Base-by-base conservation (phyloP, 2,329 filamentous ascomycete genomes). In the Clonostachys chloroleuca region DNA sequence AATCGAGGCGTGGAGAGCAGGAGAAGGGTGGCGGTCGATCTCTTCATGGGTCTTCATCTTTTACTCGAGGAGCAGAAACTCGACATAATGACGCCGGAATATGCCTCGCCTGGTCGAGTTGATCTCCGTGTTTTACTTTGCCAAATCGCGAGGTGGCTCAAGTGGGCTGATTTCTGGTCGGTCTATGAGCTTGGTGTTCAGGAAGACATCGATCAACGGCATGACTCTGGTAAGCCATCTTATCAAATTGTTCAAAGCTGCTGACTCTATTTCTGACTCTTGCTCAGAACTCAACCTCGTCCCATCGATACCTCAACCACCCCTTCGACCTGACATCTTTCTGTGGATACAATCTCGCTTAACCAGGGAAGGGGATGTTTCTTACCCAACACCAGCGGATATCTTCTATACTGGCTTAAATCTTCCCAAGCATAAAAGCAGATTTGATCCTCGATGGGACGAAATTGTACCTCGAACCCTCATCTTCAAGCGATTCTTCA, bases 1-100 rank as follows among this genome's bases (percentile, higher is more conserved):
- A 65, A 65, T 43, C 68, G 76, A 45, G 78, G 73, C 47, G 70
- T 77, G 36, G 79, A 81, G 48, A 73, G 75, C 44, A 78, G 83
- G 40, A 74, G 78, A 47, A 84, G 75, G 58, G 68, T 83, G 47
- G 75, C 87, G 34, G 70, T 86, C 60, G 80, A 88, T 58, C 75
- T 87, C 45, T 78, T 92, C 36, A 72, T 95, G 53, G 86, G 81
- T 1, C 72, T 99, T 12, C 94, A 99, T 67, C 73, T 97, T 4
- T 72, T 95, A n/a, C 78, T 87, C 0, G 92, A 99, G 63, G 94
- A 99, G 62, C 78, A 87, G 52, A 97, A 95, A 60, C 77, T 99
- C 2, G 82, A 89, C 51, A 78, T 84, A 5, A 72, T 75, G 51
- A 65, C 66, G 0, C 67, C 73, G 0, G 73, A 76, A 44, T 67